These are phyloP conservation scores for Globisporangium acanthophoron DNA, from an alignment of 352 stramenopile species.

Conservation along the genomic window DNA sequence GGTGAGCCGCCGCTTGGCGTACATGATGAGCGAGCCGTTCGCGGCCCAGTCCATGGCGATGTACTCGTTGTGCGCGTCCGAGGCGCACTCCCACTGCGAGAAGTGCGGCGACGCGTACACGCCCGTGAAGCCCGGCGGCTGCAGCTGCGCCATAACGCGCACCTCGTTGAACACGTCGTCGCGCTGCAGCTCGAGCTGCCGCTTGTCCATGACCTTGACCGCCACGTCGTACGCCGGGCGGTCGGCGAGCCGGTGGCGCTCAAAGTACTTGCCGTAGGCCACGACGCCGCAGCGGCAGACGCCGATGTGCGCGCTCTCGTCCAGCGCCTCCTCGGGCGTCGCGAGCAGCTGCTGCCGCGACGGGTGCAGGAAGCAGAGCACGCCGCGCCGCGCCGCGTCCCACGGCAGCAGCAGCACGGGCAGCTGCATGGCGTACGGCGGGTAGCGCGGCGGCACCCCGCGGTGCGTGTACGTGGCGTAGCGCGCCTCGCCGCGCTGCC, in stretches of 20 bases:
- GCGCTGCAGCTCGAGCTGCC: constrained; percentile 57
- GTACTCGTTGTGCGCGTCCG: constrained; percentile 68
- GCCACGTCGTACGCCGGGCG: constrained; percentile 45
- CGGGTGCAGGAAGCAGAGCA: constrained; percentile 64
- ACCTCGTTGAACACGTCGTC: constrained; percentile 79
- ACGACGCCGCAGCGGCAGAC: constrained; percentile 75
- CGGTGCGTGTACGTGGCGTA: constrained; percentile 55
- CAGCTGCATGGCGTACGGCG: constrained; percentile 60
- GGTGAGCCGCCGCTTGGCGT: constrained; percentile 53
- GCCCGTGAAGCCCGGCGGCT: constrained; percentile 52
- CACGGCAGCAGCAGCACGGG: constrained; percentile 63
- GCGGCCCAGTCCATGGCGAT: constrained; percentile 71
- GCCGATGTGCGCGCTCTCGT: constrained; percentile 47
- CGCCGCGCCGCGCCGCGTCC: constrained; percentile 54
- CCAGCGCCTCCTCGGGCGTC: constrained; percentile 32
- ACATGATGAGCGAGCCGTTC: constrained; percentile 65
- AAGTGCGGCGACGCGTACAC: constrained; percentile 57
- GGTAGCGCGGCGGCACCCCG: constrained; percentile 67
- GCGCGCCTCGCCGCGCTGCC: constrained; percentile 47
- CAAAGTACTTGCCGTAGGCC: constrained; percentile 69
- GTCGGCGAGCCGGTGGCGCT: constrained; percentile 24
- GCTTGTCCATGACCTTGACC: constrained; percentile 73
- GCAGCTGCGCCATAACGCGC: constrained; percentile 72
- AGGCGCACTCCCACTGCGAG: constrained; percentile 69
- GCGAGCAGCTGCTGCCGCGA: constrained; percentile 28